phyloP scores from a whole-genome alignment of 2,329 filamentous ascomycete species.

The Xylaria polymorpha region DNA sequence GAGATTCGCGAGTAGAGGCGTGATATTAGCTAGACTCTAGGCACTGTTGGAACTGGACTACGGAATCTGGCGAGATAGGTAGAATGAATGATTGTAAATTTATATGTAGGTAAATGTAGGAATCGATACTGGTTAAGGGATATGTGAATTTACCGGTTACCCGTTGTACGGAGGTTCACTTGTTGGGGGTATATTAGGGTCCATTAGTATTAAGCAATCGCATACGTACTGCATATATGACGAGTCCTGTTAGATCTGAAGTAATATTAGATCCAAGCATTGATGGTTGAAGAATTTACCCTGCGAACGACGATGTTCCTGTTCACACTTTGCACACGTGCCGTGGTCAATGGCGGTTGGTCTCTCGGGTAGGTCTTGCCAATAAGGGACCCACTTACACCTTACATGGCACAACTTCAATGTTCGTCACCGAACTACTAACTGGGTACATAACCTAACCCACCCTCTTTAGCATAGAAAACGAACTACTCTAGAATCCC shows the following conservation, averaged over 20 bases:
- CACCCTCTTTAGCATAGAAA: background rate
- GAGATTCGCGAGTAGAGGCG: slow-evolving; percentile 9
- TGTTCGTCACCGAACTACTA: background rate
- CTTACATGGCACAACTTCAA: background rate
- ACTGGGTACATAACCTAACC: background rate
- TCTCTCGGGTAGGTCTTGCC: slow-evolving; percentile 4
- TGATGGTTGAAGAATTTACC: background rate
- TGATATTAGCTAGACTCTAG: background rate
- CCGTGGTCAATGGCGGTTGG: background rate
- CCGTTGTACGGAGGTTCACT: background rate
- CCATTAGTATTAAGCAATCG: background rate
- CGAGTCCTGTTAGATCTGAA: background rate
- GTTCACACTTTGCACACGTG: background rate
- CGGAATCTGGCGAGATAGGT: background rate
- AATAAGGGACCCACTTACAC: slow-evolving; percentile 2
- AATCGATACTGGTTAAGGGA: background rate
- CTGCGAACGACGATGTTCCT: background rate
- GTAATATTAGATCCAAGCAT: background rate
- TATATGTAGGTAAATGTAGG: background rate
- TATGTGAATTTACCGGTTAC: background rate
- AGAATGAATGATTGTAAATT: background rate
- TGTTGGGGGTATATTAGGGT: background rate
- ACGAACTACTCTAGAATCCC: background rate
- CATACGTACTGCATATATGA: background rate
- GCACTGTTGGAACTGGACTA: background rate